Conservation (phyloP, 2,329 filamentous ascomycete genomes). For the Fusarium pseudocircinatum region DNA sequence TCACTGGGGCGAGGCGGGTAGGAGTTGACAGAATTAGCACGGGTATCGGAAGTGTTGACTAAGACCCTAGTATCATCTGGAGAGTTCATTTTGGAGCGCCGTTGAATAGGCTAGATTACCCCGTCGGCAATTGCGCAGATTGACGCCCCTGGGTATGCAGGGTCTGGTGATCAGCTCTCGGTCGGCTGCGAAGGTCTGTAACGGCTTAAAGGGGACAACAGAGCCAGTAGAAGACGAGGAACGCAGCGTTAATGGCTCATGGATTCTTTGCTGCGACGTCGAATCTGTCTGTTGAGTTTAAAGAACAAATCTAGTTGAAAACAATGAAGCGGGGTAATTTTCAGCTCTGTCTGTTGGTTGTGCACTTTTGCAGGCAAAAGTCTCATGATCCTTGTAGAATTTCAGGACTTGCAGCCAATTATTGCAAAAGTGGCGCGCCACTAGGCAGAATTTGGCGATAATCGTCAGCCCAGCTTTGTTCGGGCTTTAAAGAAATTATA, state of each 20-base stretch:
- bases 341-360: not conserved
- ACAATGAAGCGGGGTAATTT: not conserved
- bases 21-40: fast-evolving
- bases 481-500: not conserved
- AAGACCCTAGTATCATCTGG: fast-evolving
- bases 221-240: fast-evolving
- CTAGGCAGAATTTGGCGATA: not conserved
- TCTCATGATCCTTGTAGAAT: not conserved
- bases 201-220: too few relatives aligned
- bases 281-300: fast-evolving
- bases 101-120: fast-evolving
- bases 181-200: fast-evolving
- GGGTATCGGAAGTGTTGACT: too few relatives aligned
- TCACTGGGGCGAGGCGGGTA: not conserved
- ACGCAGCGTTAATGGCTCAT: fast-evolving
- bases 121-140: fast-evolving
- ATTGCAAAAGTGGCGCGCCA: too few relatives aligned
- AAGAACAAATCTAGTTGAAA: too few relatives aligned
- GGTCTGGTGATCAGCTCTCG: not conserved
- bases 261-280: fast-evolving
- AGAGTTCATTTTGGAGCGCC: fast-evolving
- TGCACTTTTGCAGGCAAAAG: not conserved
- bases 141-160: too few relatives aligned
- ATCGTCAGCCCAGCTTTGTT: not conserved
- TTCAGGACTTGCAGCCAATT: not conserved